Evolutionary conservation across 192 early-diverging fungal species (phyloP).

Genomic region (Podila epigama): DNA sequence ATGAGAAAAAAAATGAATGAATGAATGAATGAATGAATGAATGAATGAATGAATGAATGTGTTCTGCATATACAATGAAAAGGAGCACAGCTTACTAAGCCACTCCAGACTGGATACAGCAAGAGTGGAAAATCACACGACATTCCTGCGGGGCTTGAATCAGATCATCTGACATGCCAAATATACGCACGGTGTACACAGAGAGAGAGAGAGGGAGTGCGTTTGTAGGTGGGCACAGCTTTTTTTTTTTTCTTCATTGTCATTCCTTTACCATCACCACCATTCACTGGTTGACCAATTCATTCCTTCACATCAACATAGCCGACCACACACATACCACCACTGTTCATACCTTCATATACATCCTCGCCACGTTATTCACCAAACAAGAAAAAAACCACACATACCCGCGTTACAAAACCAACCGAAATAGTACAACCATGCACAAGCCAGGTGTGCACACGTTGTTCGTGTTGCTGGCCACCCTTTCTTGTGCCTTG

Average conservation of each 20-base stretch:
- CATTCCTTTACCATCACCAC: background rate
- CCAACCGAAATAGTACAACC: too few species aligned
- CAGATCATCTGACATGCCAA: background rate
- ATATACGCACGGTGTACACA: too few species aligned
- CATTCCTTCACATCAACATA: background rate
- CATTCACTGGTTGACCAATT: background rate
- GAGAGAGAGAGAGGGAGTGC: too few species aligned
- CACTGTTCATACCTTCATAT: too few species aligned
- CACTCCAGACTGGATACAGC: too few species aligned
- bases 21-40: background rate
- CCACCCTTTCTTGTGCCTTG: background rate
- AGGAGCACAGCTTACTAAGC: too few species aligned
- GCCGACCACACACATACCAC: background rate
- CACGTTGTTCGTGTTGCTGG: background rate
- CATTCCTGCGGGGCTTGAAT: too few species aligned
- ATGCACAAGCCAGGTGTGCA: background rate
- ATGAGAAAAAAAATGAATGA: conserved; percentile 14
- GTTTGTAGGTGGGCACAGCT: too few species aligned
- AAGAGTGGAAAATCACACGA: too few species aligned
- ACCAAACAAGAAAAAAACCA: too few species aligned
- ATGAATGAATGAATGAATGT: background rate
- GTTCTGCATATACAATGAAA: background rate
- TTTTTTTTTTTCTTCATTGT: background rate
- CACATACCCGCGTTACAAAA: too few species aligned
- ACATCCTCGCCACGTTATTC: too few species aligned